A percentile compares a stretch with the other conserved stretches of the same genome.
Evolutionary conservation across 78 protist species (phyloP).

Genomic region (Mastigamoeba balamuthi): DNA sequence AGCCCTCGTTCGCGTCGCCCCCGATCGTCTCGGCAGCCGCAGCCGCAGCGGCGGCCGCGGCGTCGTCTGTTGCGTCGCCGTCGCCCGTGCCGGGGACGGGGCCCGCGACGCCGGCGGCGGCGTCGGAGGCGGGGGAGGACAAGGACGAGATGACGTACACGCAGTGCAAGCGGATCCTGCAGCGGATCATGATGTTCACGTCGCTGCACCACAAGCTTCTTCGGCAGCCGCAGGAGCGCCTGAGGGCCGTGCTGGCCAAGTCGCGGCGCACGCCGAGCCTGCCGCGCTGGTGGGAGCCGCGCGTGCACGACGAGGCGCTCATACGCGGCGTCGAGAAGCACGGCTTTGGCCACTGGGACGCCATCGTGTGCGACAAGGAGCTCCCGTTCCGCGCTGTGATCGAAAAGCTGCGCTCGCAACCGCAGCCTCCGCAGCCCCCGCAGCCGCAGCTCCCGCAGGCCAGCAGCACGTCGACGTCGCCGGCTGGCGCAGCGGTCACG

Average conservation of each 20-base stretch:
- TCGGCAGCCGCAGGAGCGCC: background rate
- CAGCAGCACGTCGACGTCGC: background rate
- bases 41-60: background rate
- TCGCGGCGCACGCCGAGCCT: slow-evolving; percentile 9
- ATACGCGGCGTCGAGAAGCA: slow-evolving; percentile 25
- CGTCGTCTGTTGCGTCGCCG: background rate
- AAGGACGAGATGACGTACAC: slow-evolving; percentile 15
- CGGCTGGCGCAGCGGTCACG: background rate
- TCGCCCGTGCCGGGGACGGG: background rate
- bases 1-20: too few relatives aligned
- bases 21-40: too few relatives aligned
- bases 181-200: slow-evolving; percentile 26
- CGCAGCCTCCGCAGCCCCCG: background rate
- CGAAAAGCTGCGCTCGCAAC: background rate
- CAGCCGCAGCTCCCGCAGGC: background rate
- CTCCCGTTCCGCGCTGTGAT: slow-evolving; percentile 10
- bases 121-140: background rate
- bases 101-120: slow-evolving; percentile 6
- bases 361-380: slow-evolving; percentile 9
- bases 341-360: slow-evolving; percentile 38
- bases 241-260: background rate
- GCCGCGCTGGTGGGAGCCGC: slow-evolving; percentile 36
- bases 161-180: slow-evolving; percentile 31
- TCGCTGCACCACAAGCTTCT: slow-evolving; percentile 2
- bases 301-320: slow-evolving; percentile 20